Evolutionary conservation across 495 filamentous ascomycete species (phyloP).

Genomic region (Polyplosphaeria fusca): DNA sequence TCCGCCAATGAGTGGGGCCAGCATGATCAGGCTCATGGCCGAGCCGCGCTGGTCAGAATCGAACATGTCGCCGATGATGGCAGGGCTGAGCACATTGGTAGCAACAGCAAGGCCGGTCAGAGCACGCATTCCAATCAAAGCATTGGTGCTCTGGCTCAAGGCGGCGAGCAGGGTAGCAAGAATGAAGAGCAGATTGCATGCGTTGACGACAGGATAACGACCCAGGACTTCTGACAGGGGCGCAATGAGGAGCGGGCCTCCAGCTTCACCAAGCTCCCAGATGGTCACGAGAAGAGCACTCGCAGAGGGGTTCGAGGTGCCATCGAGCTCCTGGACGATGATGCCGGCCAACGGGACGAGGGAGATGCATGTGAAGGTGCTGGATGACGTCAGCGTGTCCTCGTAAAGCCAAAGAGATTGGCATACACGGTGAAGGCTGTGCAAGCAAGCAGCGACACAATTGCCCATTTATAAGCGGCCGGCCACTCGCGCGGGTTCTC

Average conservation of each 20-base stretch:
- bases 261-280: slow-evolving; percentile 51
- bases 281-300: slow-evolving; percentile 57
- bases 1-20: slow-evolving; percentile 58
- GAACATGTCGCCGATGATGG: slow-evolving; percentile 60
- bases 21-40: slow-evolving; percentile 52
- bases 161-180: slow-evolving; percentile 47
- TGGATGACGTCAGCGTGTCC: no score
- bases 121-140: slow-evolving; percentile 50
- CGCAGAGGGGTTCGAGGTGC: slow-evolving; percentile 26
- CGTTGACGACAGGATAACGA: slow-evolving; percentile 53
- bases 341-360: slow-evolving; percentile 52
- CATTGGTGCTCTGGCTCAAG: slow-evolving; percentile 39
- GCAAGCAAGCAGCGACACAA: slow-evolving; percentile 49
- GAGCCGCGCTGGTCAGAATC: slow-evolving; percentile 49
- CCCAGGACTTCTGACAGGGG: slow-evolving; percentile 57
- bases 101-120: slow-evolving; percentile 54
- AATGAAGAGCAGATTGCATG: slow-evolving; percentile 52
- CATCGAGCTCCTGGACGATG: slow-evolving; percentile 49
- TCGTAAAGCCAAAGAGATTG: no score
- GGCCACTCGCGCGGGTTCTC: slow-evolving; percentile 57
- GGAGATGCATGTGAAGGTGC: slow-evolving; percentile 49
- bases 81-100: slow-evolving; percentile 55
- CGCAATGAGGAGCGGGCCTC: slow-evolving; percentile 58
- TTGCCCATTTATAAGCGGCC: slow-evolving; percentile 47
- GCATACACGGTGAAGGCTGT: slow-evolving; percentile 57